These are phyloP conservation scores for Syncephalastrum sp. DNA, from an alignment of 371 early-diverging fungal species.

Conservation along the genomic window DNA sequence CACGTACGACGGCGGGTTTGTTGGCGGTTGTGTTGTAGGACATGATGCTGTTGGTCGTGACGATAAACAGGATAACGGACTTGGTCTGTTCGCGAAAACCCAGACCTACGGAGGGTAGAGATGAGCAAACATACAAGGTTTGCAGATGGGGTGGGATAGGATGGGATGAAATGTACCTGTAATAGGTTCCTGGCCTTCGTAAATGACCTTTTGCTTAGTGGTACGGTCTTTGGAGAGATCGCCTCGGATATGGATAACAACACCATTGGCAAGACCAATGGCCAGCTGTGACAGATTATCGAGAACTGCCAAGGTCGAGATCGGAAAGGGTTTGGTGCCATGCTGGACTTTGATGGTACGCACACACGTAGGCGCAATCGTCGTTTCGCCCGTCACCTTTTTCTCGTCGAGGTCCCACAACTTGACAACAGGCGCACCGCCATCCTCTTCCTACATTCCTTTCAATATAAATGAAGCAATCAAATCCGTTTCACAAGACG, in stretches of 20 bases:
- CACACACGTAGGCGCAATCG: conserved; percentile 58
- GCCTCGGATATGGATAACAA: conserved; percentile 81
- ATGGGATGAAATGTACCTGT: conserved; percentile 55
- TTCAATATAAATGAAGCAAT: neutral
- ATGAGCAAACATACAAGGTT: neutral
- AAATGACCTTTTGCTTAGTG: conserved; percentile 76
- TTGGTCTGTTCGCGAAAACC: conserved; percentile 77
- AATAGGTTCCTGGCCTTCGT: conserved; percentile 82
- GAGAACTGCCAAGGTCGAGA: conserved; percentile 82
- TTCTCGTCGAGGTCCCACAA: conserved; percentile 79
- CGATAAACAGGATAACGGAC: conserved; percentile 69
- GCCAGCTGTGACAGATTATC: conserved; percentile 86
- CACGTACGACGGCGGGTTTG: conserved; percentile 50
- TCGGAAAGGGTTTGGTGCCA: conserved; percentile 69
- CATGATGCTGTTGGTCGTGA: conserved; percentile 68
- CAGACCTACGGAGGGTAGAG: conserved; percentile 41
- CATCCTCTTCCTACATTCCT: conserved; percentile 50
- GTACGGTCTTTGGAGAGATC: conserved; percentile 78
- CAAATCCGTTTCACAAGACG: conserved; percentile 13
- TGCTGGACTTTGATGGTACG: conserved; percentile 76
- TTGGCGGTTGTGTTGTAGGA: conserved; percentile 64
- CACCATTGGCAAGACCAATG: conserved; percentile 88
- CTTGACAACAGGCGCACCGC: conserved; percentile 59
- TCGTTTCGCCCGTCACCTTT: conserved; percentile 15
- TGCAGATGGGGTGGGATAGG: neutral